Conservation (phyloP, 2,329 filamentous ascomycete genomes). For the Xylaria digitata region DNA sequence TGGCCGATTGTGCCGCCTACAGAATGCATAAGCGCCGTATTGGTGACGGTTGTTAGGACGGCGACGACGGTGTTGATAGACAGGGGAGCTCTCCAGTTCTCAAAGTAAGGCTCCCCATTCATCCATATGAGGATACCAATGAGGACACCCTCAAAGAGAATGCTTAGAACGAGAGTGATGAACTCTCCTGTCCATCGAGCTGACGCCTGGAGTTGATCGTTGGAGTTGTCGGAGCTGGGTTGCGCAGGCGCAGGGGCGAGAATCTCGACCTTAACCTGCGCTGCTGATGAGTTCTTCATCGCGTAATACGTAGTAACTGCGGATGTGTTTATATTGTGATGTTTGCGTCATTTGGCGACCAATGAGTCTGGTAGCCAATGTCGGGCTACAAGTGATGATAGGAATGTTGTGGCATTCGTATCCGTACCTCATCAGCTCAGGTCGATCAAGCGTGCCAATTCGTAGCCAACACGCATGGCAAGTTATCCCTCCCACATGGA, state of each 20-base stretch:
- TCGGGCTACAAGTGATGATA: not conserved
- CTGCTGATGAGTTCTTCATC: not conserved
- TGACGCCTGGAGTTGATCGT: not conserved
- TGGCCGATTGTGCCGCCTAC: not conserved
- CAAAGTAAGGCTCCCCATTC: slow-evolving; percentile 1
- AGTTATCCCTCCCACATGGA: no score
- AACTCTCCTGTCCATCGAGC: slow-evolving; percentile 6
- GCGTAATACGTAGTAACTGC: not conserved
- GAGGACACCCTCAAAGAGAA: not conserved
- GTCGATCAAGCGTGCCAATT: no score
- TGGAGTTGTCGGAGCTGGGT: not conserved
- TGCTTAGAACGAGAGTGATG: not conserved
- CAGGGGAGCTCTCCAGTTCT: slow-evolving; percentile 1
- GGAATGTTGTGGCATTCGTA: not conserved
- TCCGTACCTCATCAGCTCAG: no score
- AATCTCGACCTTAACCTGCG: not conserved
- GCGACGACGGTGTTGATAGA: slow-evolving; percentile 2
- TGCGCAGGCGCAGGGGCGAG: not conserved
- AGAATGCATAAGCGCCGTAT: slow-evolving; percentile 3
- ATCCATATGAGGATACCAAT: not conserved
- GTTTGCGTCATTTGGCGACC: not conserved
- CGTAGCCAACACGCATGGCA: no score
- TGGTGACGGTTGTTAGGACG: not conserved
- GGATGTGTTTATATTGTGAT: not conserved
- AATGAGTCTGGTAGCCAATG: not conserved